A percentile compares a stretch with the other conserved stretches of the same genome.
These are phyloP conservation scores for Vanderwaltozyma yarrowii DNA, from an alignment of 805 yeast species.

Conservation along the genomic window DNA sequence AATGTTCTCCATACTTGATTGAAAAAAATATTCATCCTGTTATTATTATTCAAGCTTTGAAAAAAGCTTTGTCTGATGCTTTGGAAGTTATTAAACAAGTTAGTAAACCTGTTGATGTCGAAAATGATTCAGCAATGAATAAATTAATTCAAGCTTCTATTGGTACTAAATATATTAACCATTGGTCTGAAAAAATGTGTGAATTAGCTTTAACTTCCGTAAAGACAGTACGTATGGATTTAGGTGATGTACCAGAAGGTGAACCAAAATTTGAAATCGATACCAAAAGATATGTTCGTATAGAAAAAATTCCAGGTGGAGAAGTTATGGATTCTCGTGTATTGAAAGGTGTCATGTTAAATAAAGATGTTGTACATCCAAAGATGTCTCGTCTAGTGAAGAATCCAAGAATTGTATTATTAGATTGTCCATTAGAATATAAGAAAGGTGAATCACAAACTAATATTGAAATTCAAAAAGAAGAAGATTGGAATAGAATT, in stretches of 20 bases:
- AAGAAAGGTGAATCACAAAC: constrained; percentile 99
- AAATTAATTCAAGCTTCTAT: constrained; percentile 81
- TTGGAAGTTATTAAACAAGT: constrained; percentile 76
- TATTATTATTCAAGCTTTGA: constrained; percentile 86
- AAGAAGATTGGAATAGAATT: constrained; percentile 91
- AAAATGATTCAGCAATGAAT: constrained; percentile 79
- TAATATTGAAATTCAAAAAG: constrained; percentile 91
- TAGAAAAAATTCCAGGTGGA: constrained; percentile 97
- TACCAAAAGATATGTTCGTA: constrained; percentile 81
- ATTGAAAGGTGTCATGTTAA: constrained; percentile 82
- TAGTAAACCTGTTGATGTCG: constrained; percentile 72
- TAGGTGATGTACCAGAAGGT: constrained; percentile 35
- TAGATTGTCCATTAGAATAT: constrained; percentile 96
- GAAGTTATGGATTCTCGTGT: constrained; percentile 86
- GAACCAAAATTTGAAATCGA: constrained; percentile 70
- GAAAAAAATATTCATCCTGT: constrained; percentile 97
- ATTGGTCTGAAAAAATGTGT: constrained; percentile 92
- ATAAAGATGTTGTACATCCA: constrained; percentile 98
- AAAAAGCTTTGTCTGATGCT: constrained; percentile 84
- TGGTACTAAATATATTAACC: constrained; percentile 88
- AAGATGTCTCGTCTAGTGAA: constrained; percentile 86
- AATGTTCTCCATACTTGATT: constrained; percentile 77
- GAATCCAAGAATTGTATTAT: constrained; percentile 77
- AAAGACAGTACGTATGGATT: constrained; percentile 59
- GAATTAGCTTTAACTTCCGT: constrained; percentile 80